phyloP scores from a whole-genome alignment of 805 yeast genomes.

The Schwanniomyces vanrijiae region DNA sequence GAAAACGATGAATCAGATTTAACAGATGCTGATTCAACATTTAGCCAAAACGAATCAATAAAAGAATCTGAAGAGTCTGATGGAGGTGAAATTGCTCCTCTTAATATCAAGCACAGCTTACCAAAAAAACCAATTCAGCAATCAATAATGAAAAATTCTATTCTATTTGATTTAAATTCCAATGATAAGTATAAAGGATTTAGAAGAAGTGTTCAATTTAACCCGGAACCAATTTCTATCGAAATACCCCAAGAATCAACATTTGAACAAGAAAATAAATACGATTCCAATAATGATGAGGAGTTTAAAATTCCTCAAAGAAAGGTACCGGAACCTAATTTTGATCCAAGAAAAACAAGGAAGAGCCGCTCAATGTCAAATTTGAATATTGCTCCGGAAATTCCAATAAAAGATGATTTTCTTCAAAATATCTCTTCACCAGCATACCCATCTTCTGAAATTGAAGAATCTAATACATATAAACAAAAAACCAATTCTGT shows the following conservation, averaged over 20 bases:
- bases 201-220: constrained; percentile 32
- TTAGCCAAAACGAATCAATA: constrained; percentile 9
- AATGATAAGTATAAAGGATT: constrained; percentile 43
- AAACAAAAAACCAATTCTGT: neutral
- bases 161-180: constrained; percentile 25
- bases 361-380: constrained; percentile 14
- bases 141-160: constrained; percentile 9
- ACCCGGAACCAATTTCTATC: constrained; percentile 22
- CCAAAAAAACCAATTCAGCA: neutral
- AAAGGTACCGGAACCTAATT: neutral
- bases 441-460: too few species aligned
- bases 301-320: neutral
- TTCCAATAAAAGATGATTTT: neutral
- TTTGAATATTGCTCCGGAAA: constrained; percentile 4
- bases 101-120: constrained; percentile 15
- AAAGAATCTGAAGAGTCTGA: constrained; percentile 10
- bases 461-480: neutral
- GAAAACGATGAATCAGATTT: constrained; percentile 14
- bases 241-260: constrained; percentile 15
- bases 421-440: neutral
- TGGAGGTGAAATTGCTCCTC: constrained; percentile 24
- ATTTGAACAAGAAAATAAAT: constrained; percentile 6
- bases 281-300: neutral
- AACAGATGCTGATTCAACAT: constrained; percentile 25
- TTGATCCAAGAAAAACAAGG: constrained; percentile 8